Evolutionary conservation across 192 early-diverging fungal genomes (phyloP).

Genomic region (Gryganskiella cystojenkinii): DNA sequence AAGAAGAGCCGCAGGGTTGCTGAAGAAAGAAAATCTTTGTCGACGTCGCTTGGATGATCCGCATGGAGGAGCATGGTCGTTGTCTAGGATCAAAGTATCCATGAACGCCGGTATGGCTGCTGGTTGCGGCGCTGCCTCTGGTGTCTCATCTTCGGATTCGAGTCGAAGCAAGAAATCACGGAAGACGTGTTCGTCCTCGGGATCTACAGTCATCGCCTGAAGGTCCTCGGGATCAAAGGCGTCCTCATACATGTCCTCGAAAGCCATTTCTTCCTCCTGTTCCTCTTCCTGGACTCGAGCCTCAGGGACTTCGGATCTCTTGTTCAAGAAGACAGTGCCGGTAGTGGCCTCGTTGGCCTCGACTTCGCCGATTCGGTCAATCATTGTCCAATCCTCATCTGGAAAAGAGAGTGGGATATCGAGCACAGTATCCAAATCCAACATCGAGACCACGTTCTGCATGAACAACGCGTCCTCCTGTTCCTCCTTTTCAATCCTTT

Average conservation of each 20-base stretch:
- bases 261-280: not conserved
- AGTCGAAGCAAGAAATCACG: conserved; percentile 29
- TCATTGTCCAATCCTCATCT: not conserved
- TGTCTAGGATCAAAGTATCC: not conserved
- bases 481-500: too few relatives aligned
- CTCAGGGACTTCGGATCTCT: not conserved
- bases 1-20: too few relatives aligned
- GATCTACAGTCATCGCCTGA: conserved; percentile 47
- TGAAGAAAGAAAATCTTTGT: too few relatives aligned
- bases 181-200: conserved; percentile 52
- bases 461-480: too few relatives aligned
- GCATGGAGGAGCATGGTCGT: conserved; percentile 9
- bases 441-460: too few relatives aligned
- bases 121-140: not conserved
- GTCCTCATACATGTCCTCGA: conserved; percentile 15
- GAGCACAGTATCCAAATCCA: too few relatives aligned
- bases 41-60: not conserved
- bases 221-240: conserved; percentile 12
- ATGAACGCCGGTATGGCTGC: not conserved
- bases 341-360: not conserved
- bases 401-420: not conserved
- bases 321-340: conserved; percentile 9
- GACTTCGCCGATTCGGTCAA: not conserved
- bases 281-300: conserved; percentile 1
- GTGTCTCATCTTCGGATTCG: conserved; percentile 15